A percentile compares a stretch with the other conserved stretches of the same genome.
These are phyloP conservation scores for Aureobasidium namibiae DNA, from an alignment of 2,329 filamentous ascomycete species.

Conservation along the genomic window DNA sequence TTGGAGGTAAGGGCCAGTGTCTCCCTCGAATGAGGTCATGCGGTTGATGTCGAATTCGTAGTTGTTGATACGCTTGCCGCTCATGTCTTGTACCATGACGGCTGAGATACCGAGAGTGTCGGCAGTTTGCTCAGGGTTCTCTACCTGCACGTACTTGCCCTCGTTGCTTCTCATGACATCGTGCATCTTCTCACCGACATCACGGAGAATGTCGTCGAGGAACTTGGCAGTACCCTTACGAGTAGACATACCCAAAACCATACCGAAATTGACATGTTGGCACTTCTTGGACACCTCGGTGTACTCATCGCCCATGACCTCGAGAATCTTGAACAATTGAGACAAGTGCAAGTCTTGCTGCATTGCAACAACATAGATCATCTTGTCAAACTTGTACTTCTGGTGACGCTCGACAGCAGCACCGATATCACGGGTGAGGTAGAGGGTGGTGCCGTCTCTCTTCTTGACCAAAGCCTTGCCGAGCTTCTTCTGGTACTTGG, in stretches of 20 bases:
- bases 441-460: conserved; percentile 59
- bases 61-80: conserved; percentile 70
- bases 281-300: conserved; percentile 49
- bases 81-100: conserved; percentile 98
- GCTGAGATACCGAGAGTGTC: conserved; percentile 87
- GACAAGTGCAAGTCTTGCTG: conserved; percentile 58
- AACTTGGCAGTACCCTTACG: conserved; percentile 47
- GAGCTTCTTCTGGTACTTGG: conserved; percentile 60
- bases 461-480: conserved; percentile 60
- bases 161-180: conserved; percentile 90
- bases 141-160: conserved; percentile 83
- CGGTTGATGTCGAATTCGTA: conserved; percentile 70
- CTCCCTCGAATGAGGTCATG: conserved; percentile 78
- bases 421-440: conserved; percentile 62
- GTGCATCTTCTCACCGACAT: conserved; percentile 89
- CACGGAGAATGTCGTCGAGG: conserved; percentile 41
- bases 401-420: conserved; percentile 56
- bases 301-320: conserved; percentile 51
- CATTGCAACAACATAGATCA: conserved; percentile 59
- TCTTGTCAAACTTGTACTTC: conserved; percentile 56
- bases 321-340: conserved; percentile 57
- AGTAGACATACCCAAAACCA: conserved; percentile 58
- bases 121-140: conserved; percentile 70
- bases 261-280: conserved; percentile 58
- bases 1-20: conserved; percentile 79